Conservation (phyloP, 2,329 filamentous ascomycete species). For the Xylaria sp. region DNA sequence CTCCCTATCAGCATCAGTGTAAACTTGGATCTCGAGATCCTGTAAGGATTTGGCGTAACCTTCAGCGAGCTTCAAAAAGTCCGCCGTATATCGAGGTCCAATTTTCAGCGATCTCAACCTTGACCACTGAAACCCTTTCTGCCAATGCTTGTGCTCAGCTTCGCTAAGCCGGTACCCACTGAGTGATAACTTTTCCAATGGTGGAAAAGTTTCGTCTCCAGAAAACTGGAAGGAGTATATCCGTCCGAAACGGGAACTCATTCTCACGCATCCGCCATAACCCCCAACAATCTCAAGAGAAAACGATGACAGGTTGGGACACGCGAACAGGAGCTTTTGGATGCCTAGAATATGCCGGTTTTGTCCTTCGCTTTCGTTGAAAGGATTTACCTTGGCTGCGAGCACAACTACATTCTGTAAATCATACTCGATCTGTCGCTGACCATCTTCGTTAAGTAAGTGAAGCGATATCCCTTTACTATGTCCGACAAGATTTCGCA, state of each 20-base stretch:
- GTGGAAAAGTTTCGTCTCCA: slow-evolving; percentile 19
- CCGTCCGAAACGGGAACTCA: not conserved
- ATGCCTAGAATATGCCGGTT: slow-evolving; percentile 17
- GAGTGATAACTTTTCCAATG: slow-evolving; percentile 23
- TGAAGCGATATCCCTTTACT: slow-evolving; percentile 13
- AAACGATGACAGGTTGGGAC: slow-evolving; percentile 26
- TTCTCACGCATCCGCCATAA: slow-evolving; percentile 24
- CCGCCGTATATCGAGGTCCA: slow-evolving; percentile 4
- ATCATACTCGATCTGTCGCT: not conserved
- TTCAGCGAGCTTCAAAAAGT: slow-evolving; percentile 15
- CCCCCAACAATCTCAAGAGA: not conserved
- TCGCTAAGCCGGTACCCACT: slow-evolving; percentile 1
- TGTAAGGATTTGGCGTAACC: slow-evolving; percentile 1
- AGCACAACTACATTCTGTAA: slow-evolving; percentile 17
- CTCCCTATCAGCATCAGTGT: not conserved
- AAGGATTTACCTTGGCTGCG: not conserved
- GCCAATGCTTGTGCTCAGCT: slow-evolving; percentile 6
- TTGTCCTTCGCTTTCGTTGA: not conserved
- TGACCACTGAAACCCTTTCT: slow-evolving; percentile 18
- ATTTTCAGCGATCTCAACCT: slow-evolving; percentile 25
- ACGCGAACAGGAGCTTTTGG: slow-evolving; percentile 26
- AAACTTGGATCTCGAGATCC: slow-evolving; percentile 5
- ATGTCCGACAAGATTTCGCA: not conserved
- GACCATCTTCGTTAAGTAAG: slow-evolving; percentile 25
- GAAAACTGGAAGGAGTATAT: slow-evolving; percentile 17